Conservation (phyloP, 352 stramenopile species). For the Globisporangium echinulatum region DNA sequence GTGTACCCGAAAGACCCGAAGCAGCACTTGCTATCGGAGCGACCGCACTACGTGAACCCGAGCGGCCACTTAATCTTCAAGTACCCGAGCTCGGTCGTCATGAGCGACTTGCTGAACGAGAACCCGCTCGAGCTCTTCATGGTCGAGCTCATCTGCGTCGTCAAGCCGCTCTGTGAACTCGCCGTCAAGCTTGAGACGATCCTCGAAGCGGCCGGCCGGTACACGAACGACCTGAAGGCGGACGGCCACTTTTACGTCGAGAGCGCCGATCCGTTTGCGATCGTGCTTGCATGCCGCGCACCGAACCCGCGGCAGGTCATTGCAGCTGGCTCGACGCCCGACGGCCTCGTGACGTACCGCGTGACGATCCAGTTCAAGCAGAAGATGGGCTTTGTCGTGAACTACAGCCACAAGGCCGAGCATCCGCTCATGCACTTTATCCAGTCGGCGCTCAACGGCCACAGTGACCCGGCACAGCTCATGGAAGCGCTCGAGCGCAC, state of each 20-base stretch:
- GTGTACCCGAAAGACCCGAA: constrained; percentile 54
- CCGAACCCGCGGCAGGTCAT: constrained; percentile 67
- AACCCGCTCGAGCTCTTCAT: constrained; percentile 85
- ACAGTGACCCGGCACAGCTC: constrained; percentile 71
- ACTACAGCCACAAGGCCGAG: constrained; percentile 84
- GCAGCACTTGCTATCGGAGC: constrained; percentile 50
- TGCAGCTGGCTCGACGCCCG: constrained; percentile 56
- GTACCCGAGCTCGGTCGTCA: constrained; percentile 60
- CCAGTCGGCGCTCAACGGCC: constrained; percentile 75
- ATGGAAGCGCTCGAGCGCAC: constrained; percentile 79
- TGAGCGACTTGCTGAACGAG: constrained; percentile 70
- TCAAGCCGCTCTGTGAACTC: constrained; percentile 81
- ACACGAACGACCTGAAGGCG: constrained; percentile 68
- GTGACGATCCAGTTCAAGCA: constrained; percentile 84
- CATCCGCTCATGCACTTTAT: constrained; percentile 85
- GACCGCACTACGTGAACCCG: constrained; percentile 67
- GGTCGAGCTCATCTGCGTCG: constrained; percentile 81
- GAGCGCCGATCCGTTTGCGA: constrained; percentile 76
- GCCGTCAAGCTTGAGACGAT: constrained; percentile 79
- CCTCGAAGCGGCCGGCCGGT: constrained; percentile 46
- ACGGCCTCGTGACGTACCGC: constrained; percentile 73
- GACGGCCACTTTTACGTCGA: constrained; percentile 82
- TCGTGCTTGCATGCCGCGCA: constrained; percentile 69
- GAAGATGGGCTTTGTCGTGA: constrained; percentile 84
- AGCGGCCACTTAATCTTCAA: constrained; percentile 76